Evolutionary conservation across 2,329 filamentous ascomycete species (phyloP).

Genomic region (Niveomyces coronatus): DNA sequence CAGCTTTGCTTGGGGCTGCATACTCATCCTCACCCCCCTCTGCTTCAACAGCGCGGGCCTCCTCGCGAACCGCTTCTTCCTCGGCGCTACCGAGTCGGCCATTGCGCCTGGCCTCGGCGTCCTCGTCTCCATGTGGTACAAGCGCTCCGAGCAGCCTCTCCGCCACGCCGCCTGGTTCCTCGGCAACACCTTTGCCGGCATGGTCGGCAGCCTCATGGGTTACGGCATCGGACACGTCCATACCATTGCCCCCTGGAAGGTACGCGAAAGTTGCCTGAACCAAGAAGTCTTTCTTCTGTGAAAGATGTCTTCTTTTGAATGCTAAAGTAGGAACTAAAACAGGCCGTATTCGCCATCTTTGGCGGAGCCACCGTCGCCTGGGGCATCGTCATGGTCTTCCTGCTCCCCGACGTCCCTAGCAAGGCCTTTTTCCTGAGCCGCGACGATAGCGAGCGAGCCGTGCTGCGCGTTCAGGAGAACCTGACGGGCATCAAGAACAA

Average conservation of each 20-base stretch:
- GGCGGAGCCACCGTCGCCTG: constrained; percentile 5
- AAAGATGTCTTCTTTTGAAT: background rate
- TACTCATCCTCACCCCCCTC: constrained; percentile 33
- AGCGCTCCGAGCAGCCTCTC: constrained; percentile 19
- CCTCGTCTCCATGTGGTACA: constrained; percentile 26
- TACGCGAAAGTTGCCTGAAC: too few relatives aligned
- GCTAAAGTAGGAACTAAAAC: background rate
- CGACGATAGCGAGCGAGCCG: constrained; percentile 20
- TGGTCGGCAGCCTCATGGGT: constrained; percentile 16
- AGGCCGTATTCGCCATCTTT: constrained; percentile 11
- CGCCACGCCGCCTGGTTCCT: constrained; percentile 21
- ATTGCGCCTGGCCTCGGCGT: constrained; percentile 22
- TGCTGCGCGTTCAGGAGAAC: constrained; percentile 20
- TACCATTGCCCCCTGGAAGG: constrained; percentile 9
- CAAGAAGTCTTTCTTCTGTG: background rate
- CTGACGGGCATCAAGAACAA: constrained; percentile 26
- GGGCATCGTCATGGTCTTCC: constrained; percentile 11
- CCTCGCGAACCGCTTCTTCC: constrained; percentile 22
- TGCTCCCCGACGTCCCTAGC: constrained; percentile 16
- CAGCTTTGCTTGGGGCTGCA: constrained; percentile 22
- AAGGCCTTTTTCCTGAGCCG: constrained; percentile 19
- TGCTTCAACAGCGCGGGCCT: constrained; percentile 16
- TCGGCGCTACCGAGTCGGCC: constrained; percentile 22
- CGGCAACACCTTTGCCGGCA: constrained; percentile 17
- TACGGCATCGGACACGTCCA: constrained; percentile 18